Evolutionary conservation across 2,329 filamentous ascomycete species (phyloP).

Genomic region (Chlorencoelia australis): DNA sequence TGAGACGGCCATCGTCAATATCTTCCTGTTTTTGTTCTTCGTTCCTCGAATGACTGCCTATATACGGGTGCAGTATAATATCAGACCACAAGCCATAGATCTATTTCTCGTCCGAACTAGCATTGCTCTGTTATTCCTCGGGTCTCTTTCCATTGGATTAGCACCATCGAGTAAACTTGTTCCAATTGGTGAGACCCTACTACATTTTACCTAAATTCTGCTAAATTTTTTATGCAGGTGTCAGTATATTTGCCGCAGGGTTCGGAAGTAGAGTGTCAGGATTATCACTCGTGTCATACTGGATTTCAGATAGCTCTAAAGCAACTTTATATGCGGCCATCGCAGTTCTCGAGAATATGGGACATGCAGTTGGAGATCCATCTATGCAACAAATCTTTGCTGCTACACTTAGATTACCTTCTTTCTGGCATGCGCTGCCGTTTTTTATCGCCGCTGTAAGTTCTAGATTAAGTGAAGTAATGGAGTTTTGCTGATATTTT

Average conservation of each 20-base stretch:
- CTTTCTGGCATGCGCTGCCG: constrained; percentile 21
- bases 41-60: constrained; percentile 16
- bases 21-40: constrained; percentile 22
- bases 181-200: constrained; percentile 16
- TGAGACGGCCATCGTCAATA: constrained; percentile 24
- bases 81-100: constrained; percentile 18
- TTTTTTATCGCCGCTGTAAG: constrained; percentile 26
- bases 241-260: constrained; percentile 22
- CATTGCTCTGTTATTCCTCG: constrained; percentile 18
- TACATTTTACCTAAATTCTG: not conserved
- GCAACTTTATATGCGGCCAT: constrained; percentile 23
- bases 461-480: not conserved
- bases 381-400: constrained; percentile 24
- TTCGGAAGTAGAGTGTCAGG: constrained; percentile 24
- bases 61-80: constrained; percentile 12
- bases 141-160: constrained; percentile 19
- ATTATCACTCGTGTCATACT: constrained; percentile 20
- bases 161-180: constrained; percentile 12
- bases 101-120: constrained; percentile 19
- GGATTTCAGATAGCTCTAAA: constrained; percentile 18
- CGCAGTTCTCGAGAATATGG: constrained; percentile 23
- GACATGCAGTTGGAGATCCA: constrained; percentile 24
- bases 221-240: constrained; percentile 11
- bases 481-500: not conserved
- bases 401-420: constrained; percentile 13